phyloP scores from a whole-genome alignment of 106 monocot species.

The Amphibolis antarctica region DNA sequence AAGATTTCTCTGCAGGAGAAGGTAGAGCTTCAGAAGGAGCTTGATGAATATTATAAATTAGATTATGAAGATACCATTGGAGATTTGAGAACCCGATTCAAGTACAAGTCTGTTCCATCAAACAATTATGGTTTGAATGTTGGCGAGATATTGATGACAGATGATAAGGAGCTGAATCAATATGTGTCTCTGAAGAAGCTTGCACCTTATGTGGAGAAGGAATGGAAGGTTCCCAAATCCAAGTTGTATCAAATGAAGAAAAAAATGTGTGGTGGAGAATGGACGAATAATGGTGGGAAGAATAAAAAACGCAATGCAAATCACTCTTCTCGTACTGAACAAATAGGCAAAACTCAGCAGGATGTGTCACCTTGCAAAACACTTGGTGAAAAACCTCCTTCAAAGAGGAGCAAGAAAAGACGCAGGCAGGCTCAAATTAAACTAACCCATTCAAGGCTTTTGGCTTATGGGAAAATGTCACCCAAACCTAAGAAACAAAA shows the following conservation, averaged over 20 bases:
- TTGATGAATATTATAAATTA: conserved; percentile 96
- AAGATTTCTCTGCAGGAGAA: conserved; percentile 56
- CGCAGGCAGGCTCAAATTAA: conserved; percentile 11
- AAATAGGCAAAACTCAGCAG: background rate
- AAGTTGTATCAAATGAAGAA: conserved; percentile 63
- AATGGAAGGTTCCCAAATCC: conserved; percentile 62
- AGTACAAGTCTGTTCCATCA: conserved; percentile 53
- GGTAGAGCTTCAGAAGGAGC: conserved; percentile 80
- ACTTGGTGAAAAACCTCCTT: background rate
- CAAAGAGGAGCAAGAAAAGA: conserved; percentile 16
- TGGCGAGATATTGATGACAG: conserved; percentile 56
- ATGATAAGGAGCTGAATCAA: conserved; percentile 87
- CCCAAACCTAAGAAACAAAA: conserved; percentile 3
- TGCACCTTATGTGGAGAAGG: conserved; percentile 70
- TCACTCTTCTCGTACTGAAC: background rate
- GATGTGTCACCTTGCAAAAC: background rate
- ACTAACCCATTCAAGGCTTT: conserved; percentile 19
- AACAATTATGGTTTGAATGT: conserved; percentile 54
- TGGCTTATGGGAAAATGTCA: conserved; percentile 15
- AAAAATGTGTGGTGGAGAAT: conserved; percentile 23
- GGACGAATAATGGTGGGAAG: conserved; percentile 2
- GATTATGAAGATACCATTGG: conserved; percentile 96
- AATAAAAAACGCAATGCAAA: conserved; percentile 6
- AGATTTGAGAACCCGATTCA: conserved; percentile 90
- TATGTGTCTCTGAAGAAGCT: conserved; percentile 89